These are phyloP conservation scores for Tetrastigma voinierianum DNA, from an alignment of 164 flowering plant genomes.

Conservation along the genomic window DNA sequence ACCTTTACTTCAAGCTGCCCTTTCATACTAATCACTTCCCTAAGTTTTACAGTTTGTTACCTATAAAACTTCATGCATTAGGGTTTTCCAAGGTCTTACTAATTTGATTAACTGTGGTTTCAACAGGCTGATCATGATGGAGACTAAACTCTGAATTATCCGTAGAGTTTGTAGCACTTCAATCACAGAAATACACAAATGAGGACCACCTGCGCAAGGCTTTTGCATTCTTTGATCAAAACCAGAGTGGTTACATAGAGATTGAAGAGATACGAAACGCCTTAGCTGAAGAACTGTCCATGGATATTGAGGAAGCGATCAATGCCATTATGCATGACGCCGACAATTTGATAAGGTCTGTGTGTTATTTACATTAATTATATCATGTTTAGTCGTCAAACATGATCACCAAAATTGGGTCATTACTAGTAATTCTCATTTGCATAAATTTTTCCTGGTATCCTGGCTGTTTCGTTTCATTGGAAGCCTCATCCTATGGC, in stretches of 20 bases:
- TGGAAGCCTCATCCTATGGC: no score
- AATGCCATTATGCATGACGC: constrained; percentile 68
- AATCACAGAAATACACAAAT: constrained; percentile 57
- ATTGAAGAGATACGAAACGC: constrained; percentile 54
- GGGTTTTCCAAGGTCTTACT: background rate
- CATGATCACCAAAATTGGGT: background rate
- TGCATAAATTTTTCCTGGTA: no score
- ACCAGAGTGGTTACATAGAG: constrained; percentile 61
- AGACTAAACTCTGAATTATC: constrained; percentile 51
- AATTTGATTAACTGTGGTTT: background rate
- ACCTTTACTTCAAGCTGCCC: background rate
- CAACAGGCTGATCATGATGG: constrained; percentile 64
- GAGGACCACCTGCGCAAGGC: constrained; percentile 74
- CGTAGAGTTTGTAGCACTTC: constrained; percentile 68
- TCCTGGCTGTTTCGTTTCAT: no score
- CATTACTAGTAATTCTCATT: no score
- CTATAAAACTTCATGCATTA: background rate
- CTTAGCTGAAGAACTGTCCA: constrained; percentile 44
- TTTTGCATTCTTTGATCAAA: constrained; percentile 53
- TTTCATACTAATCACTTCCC: background rate
- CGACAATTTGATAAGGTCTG: constrained; percentile 70
- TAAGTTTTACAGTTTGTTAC: background rate
- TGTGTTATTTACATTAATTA: background rate
- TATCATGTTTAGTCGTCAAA: background rate
- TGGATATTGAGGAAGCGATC: constrained; percentile 46